Evolutionary conservation across 768 basidiomycete species (phyloP).

Genomic region (Hypholoma fasciculare): DNA sequence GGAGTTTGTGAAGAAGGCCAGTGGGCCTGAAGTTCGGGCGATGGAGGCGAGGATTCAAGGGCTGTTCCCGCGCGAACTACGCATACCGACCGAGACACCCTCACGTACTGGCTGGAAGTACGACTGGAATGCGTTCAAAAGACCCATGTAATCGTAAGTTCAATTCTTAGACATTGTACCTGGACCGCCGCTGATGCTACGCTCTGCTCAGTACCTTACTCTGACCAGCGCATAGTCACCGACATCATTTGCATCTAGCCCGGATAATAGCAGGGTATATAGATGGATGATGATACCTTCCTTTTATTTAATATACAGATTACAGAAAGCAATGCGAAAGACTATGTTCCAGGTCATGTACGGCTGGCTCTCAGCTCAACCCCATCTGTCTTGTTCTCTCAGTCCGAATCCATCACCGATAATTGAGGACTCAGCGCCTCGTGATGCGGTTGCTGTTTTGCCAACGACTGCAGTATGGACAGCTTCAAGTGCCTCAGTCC

Average conservation of each 20-base stretch:
- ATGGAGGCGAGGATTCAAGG: slow-evolving; percentile 79
- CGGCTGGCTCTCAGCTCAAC: slow-evolving; percentile 15
- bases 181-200: not conserved
- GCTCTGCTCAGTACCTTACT: not conserved
- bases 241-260: not conserved
- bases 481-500: slow-evolving; percentile 78
- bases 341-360: slow-evolving; percentile 3
- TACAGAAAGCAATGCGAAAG: slow-evolving; percentile 23
- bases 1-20: slow-evolving; percentile 60
- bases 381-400: slow-evolving; percentile 37
- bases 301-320: slow-evolving; percentile 17
- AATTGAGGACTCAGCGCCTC: slow-evolving; percentile 34
- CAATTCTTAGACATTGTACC: not conserved
- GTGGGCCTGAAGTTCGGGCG: slow-evolving; percentile 64
- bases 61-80: slow-evolving; percentile 85
- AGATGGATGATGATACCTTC: slow-evolving; percentile 7
- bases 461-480: slow-evolving; percentile 76
- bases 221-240: not conserved
- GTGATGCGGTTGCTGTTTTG: slow-evolving; percentile 58
- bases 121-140: slow-evolving; percentile 72
- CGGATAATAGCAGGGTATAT: not conserved
- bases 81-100: slow-evolving; percentile 85
- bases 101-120: slow-evolving; percentile 83
- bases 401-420: slow-evolving; percentile 32
- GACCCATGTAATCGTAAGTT: slow-evolving; percentile 39